phyloP scores from a whole-genome alignment of 176 grass and related monocot species.

The Pontederia paniculata region DNA sequence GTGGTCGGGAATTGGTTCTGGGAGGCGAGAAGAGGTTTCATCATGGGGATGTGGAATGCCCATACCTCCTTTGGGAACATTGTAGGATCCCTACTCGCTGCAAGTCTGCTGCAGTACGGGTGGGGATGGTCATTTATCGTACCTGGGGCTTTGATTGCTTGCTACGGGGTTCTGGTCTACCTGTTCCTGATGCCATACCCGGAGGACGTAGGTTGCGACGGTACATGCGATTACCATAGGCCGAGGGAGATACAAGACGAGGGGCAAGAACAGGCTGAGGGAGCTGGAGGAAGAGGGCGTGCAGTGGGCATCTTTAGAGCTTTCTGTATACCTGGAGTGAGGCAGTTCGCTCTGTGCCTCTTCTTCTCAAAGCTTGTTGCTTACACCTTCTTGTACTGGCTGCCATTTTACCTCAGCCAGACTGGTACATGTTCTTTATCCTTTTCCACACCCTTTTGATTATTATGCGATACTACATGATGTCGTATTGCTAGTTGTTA shows the following conservation, averaged over 20 bases:
- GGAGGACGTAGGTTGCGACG: conserved; percentile 31
- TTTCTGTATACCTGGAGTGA: conserved; percentile 36
- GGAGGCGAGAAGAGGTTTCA: conserved; percentile 38
- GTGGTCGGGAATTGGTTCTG: conserved; percentile 64
- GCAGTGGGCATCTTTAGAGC: conserved; percentile 46
- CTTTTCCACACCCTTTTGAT: not conserved
- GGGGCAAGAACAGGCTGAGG: not conserved
- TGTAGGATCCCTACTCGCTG: conserved; percentile 38
- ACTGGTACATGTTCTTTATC: conserved; percentile 24
- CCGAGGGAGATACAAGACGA: not conserved
- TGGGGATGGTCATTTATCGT: conserved; percentile 70
- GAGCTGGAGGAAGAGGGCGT: conserved; percentile 22
- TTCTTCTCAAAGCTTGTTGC: conserved; percentile 69
- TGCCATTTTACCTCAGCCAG: conserved; percentile 61
- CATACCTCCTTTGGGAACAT: conserved; percentile 63
- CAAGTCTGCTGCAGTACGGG: conserved; percentile 35
- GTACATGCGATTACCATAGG: not conserved
- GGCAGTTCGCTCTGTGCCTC: conserved; percentile 53
- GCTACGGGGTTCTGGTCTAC: conserved; percentile 34
- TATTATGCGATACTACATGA: too few species aligned
- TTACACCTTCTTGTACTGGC: conserved; percentile 65
- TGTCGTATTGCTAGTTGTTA: too few species aligned
- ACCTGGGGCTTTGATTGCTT: conserved; percentile 34
- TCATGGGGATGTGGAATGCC: conserved; percentile 69
- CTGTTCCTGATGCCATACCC: conserved; percentile 49